Base-by-base conservation (phyloP, 257 asterid species). In the Verbascum thapsus region DNA sequence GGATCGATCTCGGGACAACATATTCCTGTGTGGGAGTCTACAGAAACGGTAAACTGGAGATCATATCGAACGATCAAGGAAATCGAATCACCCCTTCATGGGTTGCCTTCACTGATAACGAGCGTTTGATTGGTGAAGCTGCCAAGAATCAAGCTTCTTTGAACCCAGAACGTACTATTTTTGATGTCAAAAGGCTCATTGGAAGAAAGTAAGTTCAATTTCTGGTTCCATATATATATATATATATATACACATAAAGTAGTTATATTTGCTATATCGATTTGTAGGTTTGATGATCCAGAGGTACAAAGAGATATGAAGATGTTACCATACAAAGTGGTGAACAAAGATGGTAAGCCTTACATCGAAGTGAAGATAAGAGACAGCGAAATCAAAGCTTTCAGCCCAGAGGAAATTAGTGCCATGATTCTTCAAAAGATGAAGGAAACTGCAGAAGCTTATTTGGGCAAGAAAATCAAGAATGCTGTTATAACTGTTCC, bases 361-460 rank as follows among this genome's bases (percentile, higher is more conserved):
- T 81, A 80, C 38, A 71, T 83, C 6, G 70, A 80, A 55, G 90
- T 83, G 8, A 68, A 75, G 62, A 62, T 76, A 17, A 72, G 47
- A 60, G 83, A 76, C 34, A 85, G 88, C 8, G 85, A 79, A 60
- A 62, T 64, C 3, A 79, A 76, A 74, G 88, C 74, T 32, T 82
- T 82, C 51, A 82, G 88, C 47, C 85, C 85, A 1, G 88, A 79
- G 66, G 88, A 81, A 73, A 34, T 81, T 35, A 81, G 87, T 10
- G 87, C 84, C 8, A 74, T 73, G 85, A 26, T 79, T 61, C 72
- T 82, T 10, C 66, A 7, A n/a, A n/a, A n/a, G n/a, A n/a, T n/a
- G n/a, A n/a, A n/a, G n/a, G n/a, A n/a, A n/a, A n/a, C n/a, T n/a
- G 83, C 85, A 1, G 83, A 82, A 73, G 75, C 83, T 1, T 79